Percentiles rank a stretch among this genome's conserved stretches.
Conservation (phyloP, 2,329 filamentous ascomycete genomes). For the Metarhizium rileyi region DNA sequence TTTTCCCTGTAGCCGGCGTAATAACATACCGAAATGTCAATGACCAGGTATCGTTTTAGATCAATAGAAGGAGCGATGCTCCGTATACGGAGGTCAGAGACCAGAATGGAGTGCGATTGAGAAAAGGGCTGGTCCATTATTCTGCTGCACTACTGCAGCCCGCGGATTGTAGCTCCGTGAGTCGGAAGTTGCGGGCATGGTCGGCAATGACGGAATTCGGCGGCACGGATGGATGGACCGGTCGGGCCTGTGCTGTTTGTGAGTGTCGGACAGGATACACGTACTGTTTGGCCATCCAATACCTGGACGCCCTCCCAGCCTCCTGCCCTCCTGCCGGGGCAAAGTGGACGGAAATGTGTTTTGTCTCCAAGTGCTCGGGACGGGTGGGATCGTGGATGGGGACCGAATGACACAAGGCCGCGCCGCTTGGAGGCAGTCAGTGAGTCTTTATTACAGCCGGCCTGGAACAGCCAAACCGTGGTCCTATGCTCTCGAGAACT, state of each 20-base stretch:
- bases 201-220: slow-evolving; percentile 9
- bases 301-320: not conserved
- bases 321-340: not conserved
- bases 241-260: not conserved
- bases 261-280: not conserved
- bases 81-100: not conserved
- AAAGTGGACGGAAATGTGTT: not conserved
- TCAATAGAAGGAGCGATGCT: not conserved
- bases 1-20: too few relatives aligned
- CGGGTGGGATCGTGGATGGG: not conserved
- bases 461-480: too few relatives aligned
- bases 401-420: not conserved
- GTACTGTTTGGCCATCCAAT: not conserved
- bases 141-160: too few relatives aligned
- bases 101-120: not conserved
- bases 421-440: not conserved
- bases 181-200: not conserved
- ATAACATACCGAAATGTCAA: too few relatives aligned
- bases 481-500: too few relatives aligned
- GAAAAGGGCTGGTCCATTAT: not conserved
- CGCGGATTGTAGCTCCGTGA: not conserved
- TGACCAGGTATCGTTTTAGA: not conserved
- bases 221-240: slow-evolving; percentile 11
- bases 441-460: too few relatives aligned
- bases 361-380: not conserved